phyloP scores from a whole-genome alignment of 352 stramenopile species.

The Stephanocyclus meneghinianus region DNA sequence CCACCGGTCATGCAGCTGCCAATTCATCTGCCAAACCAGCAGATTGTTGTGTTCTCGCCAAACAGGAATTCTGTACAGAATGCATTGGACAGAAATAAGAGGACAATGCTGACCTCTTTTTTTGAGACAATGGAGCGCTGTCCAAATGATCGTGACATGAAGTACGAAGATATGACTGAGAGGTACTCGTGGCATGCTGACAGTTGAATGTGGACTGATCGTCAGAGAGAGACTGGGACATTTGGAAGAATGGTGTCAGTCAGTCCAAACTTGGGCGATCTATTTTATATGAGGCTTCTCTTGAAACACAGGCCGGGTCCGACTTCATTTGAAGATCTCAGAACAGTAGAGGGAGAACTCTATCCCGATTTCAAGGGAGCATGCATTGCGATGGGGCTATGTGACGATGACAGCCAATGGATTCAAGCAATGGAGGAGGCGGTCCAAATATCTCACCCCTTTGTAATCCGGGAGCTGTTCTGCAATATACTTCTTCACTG shows the following conservation, averaged over 20 bases:
- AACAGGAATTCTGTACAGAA: conserved; percentile 1
- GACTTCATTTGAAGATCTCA: conserved; percentile 1
- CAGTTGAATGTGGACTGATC: not conserved
- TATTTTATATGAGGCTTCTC: conserved; percentile 7
- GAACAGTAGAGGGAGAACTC: not conserved
- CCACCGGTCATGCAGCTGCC: conserved; percentile 21
- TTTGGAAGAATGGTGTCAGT: not conserved
- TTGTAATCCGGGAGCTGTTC: conserved; percentile 11
- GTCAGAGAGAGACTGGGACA: not conserved
- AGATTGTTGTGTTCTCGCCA: conserved; percentile 18
- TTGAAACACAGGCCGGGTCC: conserved; percentile 1
- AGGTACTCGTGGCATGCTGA: not conserved
- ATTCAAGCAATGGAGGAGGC: too few relatives aligned
- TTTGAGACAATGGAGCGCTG: conserved; percentile 3
- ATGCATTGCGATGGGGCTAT: conserved; percentile 4
- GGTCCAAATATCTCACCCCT: too few relatives aligned
- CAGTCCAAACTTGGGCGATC: not conserved
- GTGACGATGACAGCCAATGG: conserved; percentile 12
- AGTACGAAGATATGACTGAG: not conserved
- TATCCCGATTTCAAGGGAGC: conserved; percentile 54
- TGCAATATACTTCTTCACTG: conserved; percentile 20
- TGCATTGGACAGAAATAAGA: not conserved
- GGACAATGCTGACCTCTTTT: conserved; percentile 6
- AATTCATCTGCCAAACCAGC: conserved; percentile 28
- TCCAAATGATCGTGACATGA: not conserved